phyloP scores from a whole-genome alignment of 164 flowering plant genomes.

The Chimonanthus praecox region DNA sequence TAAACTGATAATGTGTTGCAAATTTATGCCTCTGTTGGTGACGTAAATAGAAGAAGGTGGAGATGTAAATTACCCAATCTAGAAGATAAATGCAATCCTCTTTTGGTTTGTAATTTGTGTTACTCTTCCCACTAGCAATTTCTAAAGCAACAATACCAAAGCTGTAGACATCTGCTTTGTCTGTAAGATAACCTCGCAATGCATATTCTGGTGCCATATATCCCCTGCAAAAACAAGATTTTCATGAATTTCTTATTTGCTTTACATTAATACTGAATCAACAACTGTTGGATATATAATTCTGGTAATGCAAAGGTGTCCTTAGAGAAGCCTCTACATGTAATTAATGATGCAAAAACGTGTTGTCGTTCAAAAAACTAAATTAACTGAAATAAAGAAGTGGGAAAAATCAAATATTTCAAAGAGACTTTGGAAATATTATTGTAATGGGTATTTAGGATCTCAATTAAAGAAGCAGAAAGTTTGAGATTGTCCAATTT shows the following conservation, averaged over 20 bases:
- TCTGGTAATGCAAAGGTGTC: too few species aligned
- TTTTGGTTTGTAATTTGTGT: constrained; percentile 23
- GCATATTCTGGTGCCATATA: constrained; percentile 78
- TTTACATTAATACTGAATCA: too few species aligned
- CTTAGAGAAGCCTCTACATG: too few species aligned
- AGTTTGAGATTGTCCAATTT: too few species aligned
- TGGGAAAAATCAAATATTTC: too few species aligned
- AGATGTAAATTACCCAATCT: constrained; percentile 38
- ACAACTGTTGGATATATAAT: too few species aligned
- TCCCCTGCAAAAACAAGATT: constrained; percentile 32
- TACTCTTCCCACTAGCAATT: constrained; percentile 44
- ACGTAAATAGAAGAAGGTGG: neutral
- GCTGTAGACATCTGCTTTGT: constrained; percentile 64
- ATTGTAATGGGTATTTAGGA: too few species aligned
- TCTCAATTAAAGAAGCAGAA: too few species aligned
- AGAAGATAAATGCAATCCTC: constrained; percentile 35
- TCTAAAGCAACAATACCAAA: constrained; percentile 56
- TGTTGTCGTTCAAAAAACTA: too few species aligned
- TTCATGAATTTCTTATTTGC: neutral
- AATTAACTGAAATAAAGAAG: too few species aligned
- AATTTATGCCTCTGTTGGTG: neutral
- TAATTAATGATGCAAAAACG: too few species aligned
- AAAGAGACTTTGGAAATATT: too few species aligned
- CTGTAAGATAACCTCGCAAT: constrained; percentile 42
- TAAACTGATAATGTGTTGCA: neutral